phyloP scores from a whole-genome alignment of 495 filamentous ascomycete species.

The Aspergillus bridgeri region DNA sequence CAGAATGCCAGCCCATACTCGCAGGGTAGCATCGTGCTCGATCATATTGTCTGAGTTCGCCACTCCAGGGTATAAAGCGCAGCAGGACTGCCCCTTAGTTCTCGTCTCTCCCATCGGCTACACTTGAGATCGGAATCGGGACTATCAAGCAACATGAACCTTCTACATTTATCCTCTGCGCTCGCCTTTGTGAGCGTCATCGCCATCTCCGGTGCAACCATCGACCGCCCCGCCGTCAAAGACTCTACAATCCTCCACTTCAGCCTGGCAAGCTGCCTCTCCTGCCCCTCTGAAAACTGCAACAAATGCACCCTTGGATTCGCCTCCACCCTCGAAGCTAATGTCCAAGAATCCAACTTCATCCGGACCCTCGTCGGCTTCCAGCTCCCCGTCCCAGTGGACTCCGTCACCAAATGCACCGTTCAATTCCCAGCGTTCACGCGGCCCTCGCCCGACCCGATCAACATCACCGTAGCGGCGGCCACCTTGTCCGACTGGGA shows the following conservation, averaged over 20 bases:
- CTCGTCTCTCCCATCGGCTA: too few species aligned
- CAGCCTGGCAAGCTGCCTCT: conserved; percentile 4
- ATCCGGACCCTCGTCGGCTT: conserved; percentile 14
- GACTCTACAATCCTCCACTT: conserved; percentile 15
- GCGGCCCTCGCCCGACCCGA: not conserved
- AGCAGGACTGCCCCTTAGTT: not conserved
- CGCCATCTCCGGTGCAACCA: not conserved
- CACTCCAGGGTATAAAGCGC: not conserved
- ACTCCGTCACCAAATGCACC: conserved; percentile 8
- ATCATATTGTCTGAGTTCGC: not conserved
- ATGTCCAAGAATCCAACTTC: conserved; percentile 6
- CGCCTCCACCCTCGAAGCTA: conserved; percentile 9
- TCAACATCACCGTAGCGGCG: conserved; percentile 13
- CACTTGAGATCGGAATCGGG: too few species aligned
- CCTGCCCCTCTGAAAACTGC: conserved; percentile 12
- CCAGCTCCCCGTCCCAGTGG: conserved; percentile 2
- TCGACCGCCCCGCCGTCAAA: conserved; percentile 9
- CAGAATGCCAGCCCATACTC: not conserved
- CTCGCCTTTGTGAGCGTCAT: not conserved
- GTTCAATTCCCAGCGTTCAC: conserved; percentile 17
- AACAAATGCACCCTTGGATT: conserved; percentile 11
- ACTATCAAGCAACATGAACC: not conserved
- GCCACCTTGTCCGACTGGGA: conserved; percentile 15
- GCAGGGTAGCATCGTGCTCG: not conserved
- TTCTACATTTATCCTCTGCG: not conserved